A percentile compares a stretch with the other conserved stretches of the same genome.
phyloP scores from a whole-genome alignment of 2,329 filamentous ascomycete species.

The Cladosporium sphaerospermum region DNA sequence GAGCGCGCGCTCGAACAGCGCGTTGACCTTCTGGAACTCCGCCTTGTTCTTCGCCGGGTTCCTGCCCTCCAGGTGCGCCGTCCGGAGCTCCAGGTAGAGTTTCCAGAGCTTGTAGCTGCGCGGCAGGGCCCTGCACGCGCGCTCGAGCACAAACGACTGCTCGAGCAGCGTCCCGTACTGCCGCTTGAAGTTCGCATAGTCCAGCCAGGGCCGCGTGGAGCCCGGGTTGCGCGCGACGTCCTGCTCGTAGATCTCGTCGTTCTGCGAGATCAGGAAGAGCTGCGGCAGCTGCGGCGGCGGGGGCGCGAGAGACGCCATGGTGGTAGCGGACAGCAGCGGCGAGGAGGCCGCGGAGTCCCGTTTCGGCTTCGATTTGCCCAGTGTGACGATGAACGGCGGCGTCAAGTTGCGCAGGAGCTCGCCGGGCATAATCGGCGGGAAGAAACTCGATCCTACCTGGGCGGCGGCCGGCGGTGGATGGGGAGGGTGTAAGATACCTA shows the following conservation, averaged over 20 bases:
- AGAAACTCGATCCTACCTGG: constrained; percentile 1
- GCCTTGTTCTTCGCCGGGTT: constrained; percentile 73
- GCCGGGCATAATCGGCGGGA: constrained; percentile 37
- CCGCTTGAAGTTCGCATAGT: constrained; percentile 85
- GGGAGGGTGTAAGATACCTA: neutral
- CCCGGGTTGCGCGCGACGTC: constrained; percentile 81
- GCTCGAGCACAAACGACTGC: constrained; percentile 81
- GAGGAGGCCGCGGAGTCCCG: constrained; percentile 4
- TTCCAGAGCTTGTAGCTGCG: constrained; percentile 99
- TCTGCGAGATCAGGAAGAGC: constrained; percentile 58
- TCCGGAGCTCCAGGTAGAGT: constrained; percentile 83
- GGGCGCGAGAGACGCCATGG: constrained; percentile 1
- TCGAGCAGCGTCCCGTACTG: constrained; percentile 80
- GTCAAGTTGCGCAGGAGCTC: constrained; percentile 39
- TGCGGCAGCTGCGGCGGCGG: constrained; percentile 20
- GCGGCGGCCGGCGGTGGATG: constrained; percentile 3
- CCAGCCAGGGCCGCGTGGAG: constrained; percentile 88
- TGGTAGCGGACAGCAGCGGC: neutral
- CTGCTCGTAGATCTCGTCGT: constrained; percentile 94
- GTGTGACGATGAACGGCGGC: constrained; percentile 22
- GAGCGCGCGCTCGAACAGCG: constrained; percentile 85
- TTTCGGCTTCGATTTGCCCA: constrained; percentile 20
- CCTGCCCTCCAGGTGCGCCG: constrained; percentile 58
- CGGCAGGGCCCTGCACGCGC: constrained; percentile 82
- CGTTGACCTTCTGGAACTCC: constrained; percentile 90